Conservation (phyloP, 306 rosid species). For the Acacia acuminata region DNA sequence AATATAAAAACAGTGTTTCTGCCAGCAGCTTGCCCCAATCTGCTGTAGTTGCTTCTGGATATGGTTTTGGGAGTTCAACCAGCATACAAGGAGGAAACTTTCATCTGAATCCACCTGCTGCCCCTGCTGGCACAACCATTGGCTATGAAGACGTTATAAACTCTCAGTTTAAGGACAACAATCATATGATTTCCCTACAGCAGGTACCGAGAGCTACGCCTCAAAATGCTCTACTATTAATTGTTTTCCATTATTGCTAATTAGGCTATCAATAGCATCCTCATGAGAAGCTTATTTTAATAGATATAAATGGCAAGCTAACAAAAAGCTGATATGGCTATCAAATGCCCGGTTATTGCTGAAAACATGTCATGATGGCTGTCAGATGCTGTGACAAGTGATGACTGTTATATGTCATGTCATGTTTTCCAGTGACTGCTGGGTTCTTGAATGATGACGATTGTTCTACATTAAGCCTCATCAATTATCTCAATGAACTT, state of each 20-base stretch:
- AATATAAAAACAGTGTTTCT: slow-evolving; percentile 90
- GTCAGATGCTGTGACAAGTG: not conserved
- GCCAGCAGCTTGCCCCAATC: slow-evolving; percentile 97
- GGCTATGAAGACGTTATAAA: slow-evolving; percentile 84
- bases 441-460: not conserved
- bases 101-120: slow-evolving; percentile 71
- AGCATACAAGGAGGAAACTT: slow-evolving; percentile 93
- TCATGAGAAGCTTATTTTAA: not conserved
- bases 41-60: slow-evolving; percentile 83
- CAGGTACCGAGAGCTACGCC: slow-evolving; percentile 55
- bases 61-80: slow-evolving; percentile 88
- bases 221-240: not conserved
- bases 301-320: not conserved
- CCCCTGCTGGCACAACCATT: slow-evolving; percentile 75
- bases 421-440: not conserved
- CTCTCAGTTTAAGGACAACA: slow-evolving; percentile 89
- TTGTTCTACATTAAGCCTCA: not conserved
- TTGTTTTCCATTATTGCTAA: not conserved
- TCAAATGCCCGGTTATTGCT: not conserved
- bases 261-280: too few species aligned
- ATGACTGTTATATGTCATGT: not conserved
- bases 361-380: not conserved
- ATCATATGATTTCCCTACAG: slow-evolving; percentile 88
- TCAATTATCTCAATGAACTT: not conserved
- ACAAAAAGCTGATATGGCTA: not conserved